Conservation (phyloP, 352 stramenopile species). For the Pythium angustatum region DNA sequence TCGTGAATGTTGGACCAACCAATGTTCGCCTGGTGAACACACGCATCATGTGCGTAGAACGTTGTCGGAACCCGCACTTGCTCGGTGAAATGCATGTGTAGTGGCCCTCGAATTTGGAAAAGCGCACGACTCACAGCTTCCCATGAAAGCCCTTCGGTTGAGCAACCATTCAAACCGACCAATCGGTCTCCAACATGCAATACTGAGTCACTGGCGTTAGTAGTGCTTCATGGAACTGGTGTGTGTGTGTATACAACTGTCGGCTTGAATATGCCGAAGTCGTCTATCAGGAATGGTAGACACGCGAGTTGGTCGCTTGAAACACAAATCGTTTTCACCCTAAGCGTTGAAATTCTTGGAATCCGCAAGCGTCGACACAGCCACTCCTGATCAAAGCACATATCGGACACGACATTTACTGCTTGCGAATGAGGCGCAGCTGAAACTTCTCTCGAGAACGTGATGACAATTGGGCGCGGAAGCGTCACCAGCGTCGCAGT, state of each 20-base stretch:
- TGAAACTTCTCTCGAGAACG: slow-evolving; percentile 48
- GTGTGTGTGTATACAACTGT: slow-evolving; percentile 4
- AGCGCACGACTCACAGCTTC: slow-evolving; percentile 17
- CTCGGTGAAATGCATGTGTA: slow-evolving; percentile 56
- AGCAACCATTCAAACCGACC: slow-evolving; percentile 64
- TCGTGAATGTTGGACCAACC: slow-evolving; percentile 63
- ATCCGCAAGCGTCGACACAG: slow-evolving; percentile 1
- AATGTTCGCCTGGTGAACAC: slow-evolving; percentile 58
- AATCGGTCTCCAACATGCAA: slow-evolving; percentile 49
- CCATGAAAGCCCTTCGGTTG: slow-evolving; percentile 30
- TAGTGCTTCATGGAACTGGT: background rate
- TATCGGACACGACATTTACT: background rate
- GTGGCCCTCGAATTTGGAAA: slow-evolving; percentile 21
- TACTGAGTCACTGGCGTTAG: background rate
- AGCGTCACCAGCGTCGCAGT: slow-evolving; percentile 68
- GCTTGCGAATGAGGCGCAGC: too few relatives aligned
- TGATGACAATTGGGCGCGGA: slow-evolving; percentile 64
- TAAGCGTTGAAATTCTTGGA: background rate
- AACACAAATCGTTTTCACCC: slow-evolving; percentile 20
- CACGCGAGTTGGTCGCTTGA: slow-evolving; percentile 15
- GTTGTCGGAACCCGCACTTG: slow-evolving; percentile 30
- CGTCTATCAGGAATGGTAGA: slow-evolving; percentile 17
- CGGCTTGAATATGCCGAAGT: slow-evolving; percentile 16
- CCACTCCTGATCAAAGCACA: background rate
- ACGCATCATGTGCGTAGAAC: slow-evolving; percentile 58